Percentiles rank a stretch among this genome's conserved stretches.
phyloP scores from a whole-genome alignment of 306 rosid species.

The Quercus gilva region DNA sequence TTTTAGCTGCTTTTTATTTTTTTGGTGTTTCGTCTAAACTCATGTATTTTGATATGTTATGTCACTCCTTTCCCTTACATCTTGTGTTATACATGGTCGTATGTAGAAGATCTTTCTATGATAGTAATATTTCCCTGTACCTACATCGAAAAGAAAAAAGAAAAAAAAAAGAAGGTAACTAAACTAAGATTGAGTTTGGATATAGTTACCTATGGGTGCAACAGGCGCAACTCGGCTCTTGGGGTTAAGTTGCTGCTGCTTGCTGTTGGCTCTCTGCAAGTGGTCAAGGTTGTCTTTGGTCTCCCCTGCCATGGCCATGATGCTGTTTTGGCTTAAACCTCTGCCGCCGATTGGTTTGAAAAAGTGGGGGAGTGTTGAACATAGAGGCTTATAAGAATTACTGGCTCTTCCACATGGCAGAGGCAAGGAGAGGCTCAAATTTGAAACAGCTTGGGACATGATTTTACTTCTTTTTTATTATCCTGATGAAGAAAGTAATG shows the following conservation, averaged over 20 bases:
- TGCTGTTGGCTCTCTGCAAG: conserved; percentile 30
- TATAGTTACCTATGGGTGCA: conserved; percentile 48
- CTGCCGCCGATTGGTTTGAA: conserved; percentile 11
- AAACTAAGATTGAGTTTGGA: not conserved
- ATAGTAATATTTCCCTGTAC: too few species aligned
- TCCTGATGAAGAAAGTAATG: too few species aligned
- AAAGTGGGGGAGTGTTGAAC: not conserved
- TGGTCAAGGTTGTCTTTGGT: conserved; percentile 52
- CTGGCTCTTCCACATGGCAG: conserved; percentile 4
- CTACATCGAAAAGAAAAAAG: too few species aligned
- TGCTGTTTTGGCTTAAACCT: not conserved
- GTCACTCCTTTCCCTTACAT: too few species aligned
- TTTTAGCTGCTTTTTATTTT: too few species aligned
- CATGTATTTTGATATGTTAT: too few species aligned
- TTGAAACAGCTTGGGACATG: conserved; percentile 41
- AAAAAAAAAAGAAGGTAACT: not conserved
- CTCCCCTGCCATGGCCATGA: conserved; percentile 48
- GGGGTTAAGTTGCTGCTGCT: conserved; percentile 33
- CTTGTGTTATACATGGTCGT: too few species aligned
- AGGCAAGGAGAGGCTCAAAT: conserved; percentile 20
- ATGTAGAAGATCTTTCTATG: too few species aligned
- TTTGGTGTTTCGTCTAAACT: too few species aligned
- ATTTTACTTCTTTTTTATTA: not conserved
- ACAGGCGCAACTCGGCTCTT: conserved; percentile 38
- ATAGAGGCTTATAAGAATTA: not conserved